phyloP scores from a whole-genome alignment of 306 rosid genomes.

The Cucurbita ficifolia region DNA sequence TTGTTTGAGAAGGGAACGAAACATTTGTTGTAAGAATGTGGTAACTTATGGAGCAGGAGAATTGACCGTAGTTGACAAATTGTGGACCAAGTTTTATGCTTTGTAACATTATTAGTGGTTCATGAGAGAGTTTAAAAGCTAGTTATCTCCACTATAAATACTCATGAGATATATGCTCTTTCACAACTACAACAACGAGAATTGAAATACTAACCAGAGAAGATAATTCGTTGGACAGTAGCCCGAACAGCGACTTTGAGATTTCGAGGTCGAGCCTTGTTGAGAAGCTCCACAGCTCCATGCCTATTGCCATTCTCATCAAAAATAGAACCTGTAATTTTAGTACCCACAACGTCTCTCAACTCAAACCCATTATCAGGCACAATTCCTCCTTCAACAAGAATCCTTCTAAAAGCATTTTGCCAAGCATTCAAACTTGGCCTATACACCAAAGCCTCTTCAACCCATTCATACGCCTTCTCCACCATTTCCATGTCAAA shows the following conservation, averaged over 20 bases:
- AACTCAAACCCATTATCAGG: slow-evolving; percentile 11
- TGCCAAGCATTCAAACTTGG: background rate
- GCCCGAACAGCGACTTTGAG: slow-evolving; percentile 12
- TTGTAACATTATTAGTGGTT: too few relatives aligned
- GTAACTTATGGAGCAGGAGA: too few relatives aligned
- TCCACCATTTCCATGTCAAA: slow-evolving; percentile 13
- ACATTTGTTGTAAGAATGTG: too few relatives aligned
- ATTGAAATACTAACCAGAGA: background rate
- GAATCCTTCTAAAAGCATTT: background rate
- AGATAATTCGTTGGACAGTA: slow-evolving; percentile 5
- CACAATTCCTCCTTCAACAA: slow-evolving; percentile 2
- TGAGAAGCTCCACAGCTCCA: slow-evolving; percentile 20
- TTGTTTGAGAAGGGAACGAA: too few relatives aligned
- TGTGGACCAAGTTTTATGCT: too few relatives aligned
- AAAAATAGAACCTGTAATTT: slow-evolving; percentile 4
- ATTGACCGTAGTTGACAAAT: too few relatives aligned
- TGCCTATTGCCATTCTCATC: slow-evolving; percentile 8
- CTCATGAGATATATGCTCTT: too few relatives aligned
- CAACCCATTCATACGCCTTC: slow-evolving; percentile 13
- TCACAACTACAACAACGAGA: too few relatives aligned
- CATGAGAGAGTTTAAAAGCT: too few relatives aligned
- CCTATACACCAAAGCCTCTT: background rate
- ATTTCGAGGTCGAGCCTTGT: background rate
- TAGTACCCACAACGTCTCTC: slow-evolving; percentile 4
- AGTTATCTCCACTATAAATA: too few relatives aligned